Base-by-base conservation (phyloP, 257 asterid species). In the Verbascum thapsus region DNA sequence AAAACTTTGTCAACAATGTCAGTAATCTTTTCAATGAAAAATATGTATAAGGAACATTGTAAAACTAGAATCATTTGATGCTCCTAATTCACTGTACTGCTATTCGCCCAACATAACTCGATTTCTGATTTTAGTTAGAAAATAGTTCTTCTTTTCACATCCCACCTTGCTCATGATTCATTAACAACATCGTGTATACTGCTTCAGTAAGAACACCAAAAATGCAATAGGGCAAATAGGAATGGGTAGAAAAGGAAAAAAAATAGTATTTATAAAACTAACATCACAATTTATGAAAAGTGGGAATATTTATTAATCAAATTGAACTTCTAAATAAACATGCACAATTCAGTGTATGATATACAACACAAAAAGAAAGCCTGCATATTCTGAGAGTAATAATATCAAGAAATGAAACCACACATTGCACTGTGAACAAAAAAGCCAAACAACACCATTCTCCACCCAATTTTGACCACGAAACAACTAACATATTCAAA, bases 11-110 rank as follows among this genome's bases (percentile, higher is more conserved):
- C 2, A 3, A 38, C 51, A 72, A 10, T 42, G 44, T 61, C 66
- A 67, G 68, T n/a, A 41, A 37, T 37, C 63, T 70, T 53, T 42
- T 32, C 34, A 61, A n/a, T 11, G 51, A 43, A 43, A 43, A 42
- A 37, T 12, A 50, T 45, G 51, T 15, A 9, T 39, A 10, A 53
- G 17, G 13, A 18, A n/a, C 32, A 22, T 2, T 34, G 6, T 51
- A n/a, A 61, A 56, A 61, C 42, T 16, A 23, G 50, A 26, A 20
- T 38, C 43, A 0, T 8, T 15, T 9, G 60, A 44, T 53, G 48
- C 32, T 26, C 32, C 32, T 5, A 26, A 26, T n/a, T n/a, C n/a
- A n/a, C n/a, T n/a, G n/a, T n/a, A n/a, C n/a, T n/a, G n/a, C n/a
- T n/a, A n/a, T n/a, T n/a, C n/a, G n/a, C n/a, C n/a, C n/a, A 39